Percentiles rank a stretch among this genome's conserved stretches.
Evolutionary conservation across 371 early-diverging fungal genomes (phyloP).

Genomic region (Circinella minor): DNA sequence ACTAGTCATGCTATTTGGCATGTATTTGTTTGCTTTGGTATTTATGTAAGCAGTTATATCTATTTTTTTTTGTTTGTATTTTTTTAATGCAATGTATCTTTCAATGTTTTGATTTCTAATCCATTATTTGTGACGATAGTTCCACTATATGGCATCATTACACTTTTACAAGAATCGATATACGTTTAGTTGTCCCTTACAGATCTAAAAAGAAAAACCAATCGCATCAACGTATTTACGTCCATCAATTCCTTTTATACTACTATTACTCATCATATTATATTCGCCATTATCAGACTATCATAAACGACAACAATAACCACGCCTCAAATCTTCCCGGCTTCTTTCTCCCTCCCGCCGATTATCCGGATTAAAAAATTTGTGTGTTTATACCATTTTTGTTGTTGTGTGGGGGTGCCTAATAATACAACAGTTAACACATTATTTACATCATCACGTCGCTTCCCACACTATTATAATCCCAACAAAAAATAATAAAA

Average conservation of each 20-base stretch:
- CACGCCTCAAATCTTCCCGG: too few species aligned
- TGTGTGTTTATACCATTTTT: too few species aligned
- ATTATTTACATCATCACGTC: too few species aligned
- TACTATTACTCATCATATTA: not conserved
- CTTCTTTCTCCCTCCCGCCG: too few species aligned
- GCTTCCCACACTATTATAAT: too few species aligned
- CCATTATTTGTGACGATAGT: conserved; percentile 17
- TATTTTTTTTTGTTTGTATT: not conserved
- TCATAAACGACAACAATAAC: too few species aligned
- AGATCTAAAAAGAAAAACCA: not conserved
- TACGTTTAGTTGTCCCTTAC: conserved; percentile 38
- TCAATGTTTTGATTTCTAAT: not conserved
- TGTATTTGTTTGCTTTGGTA: conserved; percentile 69
- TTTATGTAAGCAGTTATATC: conserved; percentile 43
- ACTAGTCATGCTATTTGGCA: conserved; percentile 86
- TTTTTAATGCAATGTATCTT: not conserved
- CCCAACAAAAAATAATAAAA: too few species aligned
- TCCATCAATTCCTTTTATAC: not conserved
- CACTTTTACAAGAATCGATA: conserved; percentile 50
- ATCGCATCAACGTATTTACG: too few species aligned
- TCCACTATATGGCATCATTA: conserved; percentile 58
- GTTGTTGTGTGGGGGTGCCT: too few species aligned
- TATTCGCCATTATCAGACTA: too few species aligned
- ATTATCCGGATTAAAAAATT: too few species aligned
- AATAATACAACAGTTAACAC: too few species aligned